A percentile compares a stretch with the other conserved stretches of the same genome.
Evolutionary conservation across 2,329 filamentous ascomycete genomes (phyloP).

Genomic region (Beauveria bassiana): DNA sequence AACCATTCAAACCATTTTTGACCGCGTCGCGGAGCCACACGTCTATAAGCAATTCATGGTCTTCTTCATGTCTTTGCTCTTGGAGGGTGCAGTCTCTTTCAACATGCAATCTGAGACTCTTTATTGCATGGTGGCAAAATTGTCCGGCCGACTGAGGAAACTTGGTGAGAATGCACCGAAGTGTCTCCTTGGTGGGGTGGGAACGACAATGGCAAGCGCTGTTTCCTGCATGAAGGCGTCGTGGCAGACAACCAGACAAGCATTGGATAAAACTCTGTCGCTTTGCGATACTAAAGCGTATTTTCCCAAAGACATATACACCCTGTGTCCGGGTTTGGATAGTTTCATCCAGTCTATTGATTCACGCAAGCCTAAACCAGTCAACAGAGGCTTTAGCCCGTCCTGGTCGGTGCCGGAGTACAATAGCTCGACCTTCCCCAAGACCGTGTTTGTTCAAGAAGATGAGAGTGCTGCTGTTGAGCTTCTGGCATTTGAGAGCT

Average conservation of each 20-base stretch:
- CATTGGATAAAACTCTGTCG: neutral
- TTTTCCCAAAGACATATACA: neutral
- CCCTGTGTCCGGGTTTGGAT: neutral
- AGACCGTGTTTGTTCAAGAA: no score
- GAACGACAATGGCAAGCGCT: neutral
- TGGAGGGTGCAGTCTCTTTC: conserved; percentile 18
- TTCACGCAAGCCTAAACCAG: neutral
- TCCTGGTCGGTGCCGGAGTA: neutral
- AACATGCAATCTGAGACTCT: conserved; percentile 23
- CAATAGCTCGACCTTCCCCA: neutral
- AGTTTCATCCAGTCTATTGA: neutral
- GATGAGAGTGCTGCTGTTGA: neutral
- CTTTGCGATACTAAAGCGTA: neutral
- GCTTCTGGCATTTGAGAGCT: conserved; percentile 37
- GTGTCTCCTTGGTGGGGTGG: conserved; percentile 8
- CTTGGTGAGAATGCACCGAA: conserved; percentile 18
- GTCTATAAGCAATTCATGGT: conserved; percentile 46
- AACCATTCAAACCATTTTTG: conserved; percentile 29
- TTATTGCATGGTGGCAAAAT: conserved; percentile 35
- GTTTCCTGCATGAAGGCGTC: neutral
- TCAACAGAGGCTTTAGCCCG: neutral
- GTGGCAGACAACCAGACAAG: neutral
- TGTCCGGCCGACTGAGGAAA: conserved; percentile 35
- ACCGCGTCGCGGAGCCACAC: neutral
- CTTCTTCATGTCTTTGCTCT: conserved; percentile 32